These are phyloP conservation scores for Rhododendron griersonianum DNA, from an alignment of 148 eudicot species.

Conservation along the genomic window DNA sequence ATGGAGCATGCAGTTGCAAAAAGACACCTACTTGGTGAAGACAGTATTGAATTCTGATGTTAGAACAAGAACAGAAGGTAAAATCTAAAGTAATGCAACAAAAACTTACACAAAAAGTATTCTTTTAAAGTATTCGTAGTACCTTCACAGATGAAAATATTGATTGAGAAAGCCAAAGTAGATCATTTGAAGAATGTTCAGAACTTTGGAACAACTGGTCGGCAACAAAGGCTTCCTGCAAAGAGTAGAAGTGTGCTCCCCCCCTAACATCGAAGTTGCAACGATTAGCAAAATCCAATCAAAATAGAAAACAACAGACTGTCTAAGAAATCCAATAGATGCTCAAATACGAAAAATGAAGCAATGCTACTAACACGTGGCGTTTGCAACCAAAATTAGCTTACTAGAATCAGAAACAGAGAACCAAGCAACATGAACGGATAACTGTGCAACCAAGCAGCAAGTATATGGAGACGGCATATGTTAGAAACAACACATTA, in stretches of 20 bases:
- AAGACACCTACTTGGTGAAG: not conserved
- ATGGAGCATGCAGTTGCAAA: not conserved
- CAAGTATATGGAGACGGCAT: not conserved
- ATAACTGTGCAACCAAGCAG: not conserved
- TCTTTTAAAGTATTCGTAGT: slow-evolving; percentile 5
- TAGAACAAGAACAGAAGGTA: not conserved
- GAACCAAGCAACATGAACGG: not conserved
- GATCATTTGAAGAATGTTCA: slow-evolving; percentile 65
- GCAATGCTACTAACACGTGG: not conserved
- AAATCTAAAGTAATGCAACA: not conserved
- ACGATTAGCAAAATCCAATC: slow-evolving; percentile 3
- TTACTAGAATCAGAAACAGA: not conserved
- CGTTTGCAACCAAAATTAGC: not conserved
- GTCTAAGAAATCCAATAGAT: slow-evolving; percentile 8
- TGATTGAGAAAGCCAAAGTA: slow-evolving; percentile 69
- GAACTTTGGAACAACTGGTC: slow-evolving; percentile 85
- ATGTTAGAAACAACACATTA: not conserved
- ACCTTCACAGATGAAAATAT: slow-evolving; percentile 75
- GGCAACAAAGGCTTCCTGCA: slow-evolving; percentile 76
- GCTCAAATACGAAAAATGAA: not conserved
- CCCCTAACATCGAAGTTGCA: slow-evolving; percentile 39
- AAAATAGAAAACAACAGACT: not conserved
- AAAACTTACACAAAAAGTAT: not conserved
- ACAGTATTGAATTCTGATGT: not conserved
- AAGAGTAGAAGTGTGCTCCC: slow-evolving; percentile 46